Conservation (phyloP, 805 yeast species). For the Wickerhamomyces tratensis region DNA sequence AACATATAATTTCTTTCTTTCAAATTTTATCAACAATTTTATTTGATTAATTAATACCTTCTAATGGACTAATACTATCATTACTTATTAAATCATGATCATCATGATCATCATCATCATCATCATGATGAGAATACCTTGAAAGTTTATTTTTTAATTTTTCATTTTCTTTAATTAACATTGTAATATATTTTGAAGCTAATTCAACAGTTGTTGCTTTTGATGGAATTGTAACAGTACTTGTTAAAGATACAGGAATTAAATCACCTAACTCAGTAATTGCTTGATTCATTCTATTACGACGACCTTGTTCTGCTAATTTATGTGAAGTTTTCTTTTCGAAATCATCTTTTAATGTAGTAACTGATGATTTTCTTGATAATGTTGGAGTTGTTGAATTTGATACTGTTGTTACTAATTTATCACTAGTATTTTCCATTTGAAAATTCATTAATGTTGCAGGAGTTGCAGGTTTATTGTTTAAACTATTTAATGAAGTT, state of each 20-base stretch:
- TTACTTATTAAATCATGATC: slow-evolving; percentile 10
- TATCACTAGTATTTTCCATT: slow-evolving; percentile 5
- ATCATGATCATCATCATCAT: not conserved
- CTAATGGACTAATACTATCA: slow-evolving; percentile 20
- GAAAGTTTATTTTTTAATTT: slow-evolving; percentile 5
- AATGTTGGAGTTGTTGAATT: not conserved
- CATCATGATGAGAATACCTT: not conserved
- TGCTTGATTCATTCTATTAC: slow-evolving; percentile 87
- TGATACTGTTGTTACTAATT: not conserved
- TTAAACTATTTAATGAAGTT: not conserved
- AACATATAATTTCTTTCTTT: too few relatives aligned
- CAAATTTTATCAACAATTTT: too few relatives aligned
- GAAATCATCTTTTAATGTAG: not conserved
- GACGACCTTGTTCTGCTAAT: slow-evolving; percentile 91
- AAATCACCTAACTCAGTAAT: slow-evolving; percentile 62
- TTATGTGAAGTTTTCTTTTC: slow-evolving; percentile 47
- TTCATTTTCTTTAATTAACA: slow-evolving; percentile 29
- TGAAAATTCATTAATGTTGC: slow-evolving; percentile 17
- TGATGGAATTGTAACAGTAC: slow-evolving; percentile 57
- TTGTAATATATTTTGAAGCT: slow-evolving; percentile 62
- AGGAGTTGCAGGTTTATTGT: slow-evolving; percentile 15
- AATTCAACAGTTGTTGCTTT: slow-evolving; percentile 94
- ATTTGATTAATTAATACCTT: not conserved
- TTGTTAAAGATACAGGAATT: slow-evolving; percentile 50
- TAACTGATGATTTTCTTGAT: not conserved